Base-by-base conservation (phyloP, 768 basidiomycete species). In the Auricularia heimuer region DNA sequence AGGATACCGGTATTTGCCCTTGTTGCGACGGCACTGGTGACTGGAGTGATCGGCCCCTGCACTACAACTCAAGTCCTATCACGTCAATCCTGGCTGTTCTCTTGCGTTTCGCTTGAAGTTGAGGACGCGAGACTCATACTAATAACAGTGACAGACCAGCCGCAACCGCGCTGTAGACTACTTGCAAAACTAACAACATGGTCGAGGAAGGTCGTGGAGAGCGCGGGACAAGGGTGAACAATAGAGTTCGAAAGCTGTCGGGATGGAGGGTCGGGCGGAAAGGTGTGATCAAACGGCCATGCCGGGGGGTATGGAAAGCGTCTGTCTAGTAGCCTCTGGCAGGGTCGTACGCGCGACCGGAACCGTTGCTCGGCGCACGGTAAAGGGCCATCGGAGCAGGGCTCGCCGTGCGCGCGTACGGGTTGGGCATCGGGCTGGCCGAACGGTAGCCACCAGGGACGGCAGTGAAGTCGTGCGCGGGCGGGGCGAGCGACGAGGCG, bases 391-490 rank as follows among this genome's bases (percentile, higher is more conserved):
- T 12, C 24, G 56, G 54, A 11, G 56, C 56, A 2, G 56, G 18
- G 56, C 56, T 60, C 7, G 56, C 7, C 21, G 18, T 60, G 56
- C 56, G 24, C 11, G 16, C 56, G 33, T 34, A 24, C 24, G 24
- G 14, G 56, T 60, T 29, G 24, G 56, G 56, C 56, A 60, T 24
- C 56, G 56, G 56, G 56, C 56, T 60, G 24, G 29, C 56, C 4
- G 56, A 60, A 29, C 56, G 56, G 70, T 93, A 93, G 24, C 89
- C 89, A 65, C 88, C 90, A 33, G 85, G 71, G 33, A 84, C 85
- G 63, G 87, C 81, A 39, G 89, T 89, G 73, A 90, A 90, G 73
- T 92, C 90, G 71, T 91, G 89, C 18, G 90, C 83, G 47, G 85
- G 87, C 65, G 65, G 58, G 81, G 80, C 65, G 77, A 74, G 62